These are phyloP conservation scores for Penicillium brasilianum DNA, from an alignment of 2,329 filamentous ascomycete genomes.

Conservation along the genomic window DNA sequence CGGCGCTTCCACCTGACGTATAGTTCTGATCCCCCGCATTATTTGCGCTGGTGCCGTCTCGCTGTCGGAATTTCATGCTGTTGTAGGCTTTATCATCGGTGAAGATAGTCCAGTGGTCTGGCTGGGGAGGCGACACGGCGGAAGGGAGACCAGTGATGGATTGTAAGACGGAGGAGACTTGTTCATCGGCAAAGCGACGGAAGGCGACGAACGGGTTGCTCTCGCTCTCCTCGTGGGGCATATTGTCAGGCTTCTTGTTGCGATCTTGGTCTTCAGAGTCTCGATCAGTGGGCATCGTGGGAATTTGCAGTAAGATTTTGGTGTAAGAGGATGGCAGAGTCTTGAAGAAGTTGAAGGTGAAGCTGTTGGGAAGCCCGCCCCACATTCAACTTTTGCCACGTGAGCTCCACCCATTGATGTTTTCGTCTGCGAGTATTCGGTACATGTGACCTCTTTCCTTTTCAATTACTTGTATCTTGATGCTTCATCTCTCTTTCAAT, in stretches of 20 bases:
- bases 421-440: neutral
- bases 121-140: constrained; percentile 36
- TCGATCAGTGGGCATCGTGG: constrained; percentile 27
- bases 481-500: neutral
- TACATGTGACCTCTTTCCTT: neutral
- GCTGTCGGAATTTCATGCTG: constrained; percentile 27
- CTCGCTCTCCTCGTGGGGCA: constrained; percentile 40
- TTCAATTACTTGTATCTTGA: neutral
- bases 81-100: constrained; percentile 38
- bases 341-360: constrained; percentile 27
- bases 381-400: constrained; percentile 36
- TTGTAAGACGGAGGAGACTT: constrained; percentile 60
- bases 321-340: constrained; percentile 13
- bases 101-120: constrained; percentile 44
- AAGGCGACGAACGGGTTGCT: constrained; percentile 64
- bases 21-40: constrained; percentile 15
- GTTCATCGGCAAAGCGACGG: constrained; percentile 65
- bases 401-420: constrained; percentile 32
- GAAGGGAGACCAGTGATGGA: constrained; percentile 56
- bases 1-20: constrained; percentile 15
- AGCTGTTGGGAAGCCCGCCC: constrained; percentile 41
- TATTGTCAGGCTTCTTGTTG: constrained; percentile 22
- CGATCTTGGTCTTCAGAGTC: constrained; percentile 33
- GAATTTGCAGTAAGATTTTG: constrained; percentile 1
- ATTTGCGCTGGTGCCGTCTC: constrained; percentile 18